phyloP scores from a whole-genome alignment of 2,329 filamentous ascomycete species.

The Hypomyces perniciosus region DNA sequence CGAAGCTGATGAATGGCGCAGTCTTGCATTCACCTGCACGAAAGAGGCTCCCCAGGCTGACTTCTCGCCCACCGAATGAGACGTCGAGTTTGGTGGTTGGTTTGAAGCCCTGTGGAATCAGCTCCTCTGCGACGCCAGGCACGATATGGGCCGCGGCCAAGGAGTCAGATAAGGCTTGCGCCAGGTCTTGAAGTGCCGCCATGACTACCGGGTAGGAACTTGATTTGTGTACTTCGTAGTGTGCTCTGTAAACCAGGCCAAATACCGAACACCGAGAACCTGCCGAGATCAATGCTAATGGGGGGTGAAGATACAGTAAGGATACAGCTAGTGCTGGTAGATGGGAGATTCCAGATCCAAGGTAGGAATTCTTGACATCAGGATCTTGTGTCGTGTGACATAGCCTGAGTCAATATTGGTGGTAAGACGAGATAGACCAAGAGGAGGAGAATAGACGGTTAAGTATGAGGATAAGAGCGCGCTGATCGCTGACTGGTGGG shows the following conservation, averaged over 20 bases:
- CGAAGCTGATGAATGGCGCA: conserved; percentile 31
- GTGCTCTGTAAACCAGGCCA: too few species aligned
- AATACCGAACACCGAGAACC: too few species aligned
- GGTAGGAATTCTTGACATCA: too few species aligned
- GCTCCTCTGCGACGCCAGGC: conserved; percentile 31
- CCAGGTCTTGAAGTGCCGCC: conserved; percentile 13
- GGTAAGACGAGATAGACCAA: neutral
- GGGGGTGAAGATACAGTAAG: too few species aligned
- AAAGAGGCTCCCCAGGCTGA: conserved; percentile 34
- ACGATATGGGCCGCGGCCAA: conserved; percentile 34
- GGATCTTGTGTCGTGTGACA: too few species aligned
- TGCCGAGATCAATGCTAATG: too few species aligned
- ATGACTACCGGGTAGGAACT: neutral
- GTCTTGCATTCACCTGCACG: conserved; percentile 32
- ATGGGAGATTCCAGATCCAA: too few species aligned
- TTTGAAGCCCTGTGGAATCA: conserved; percentile 38
- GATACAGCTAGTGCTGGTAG: too few species aligned
- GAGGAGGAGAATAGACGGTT: too few species aligned
- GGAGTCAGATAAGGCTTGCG: conserved; percentile 22
- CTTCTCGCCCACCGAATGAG: conserved; percentile 27
- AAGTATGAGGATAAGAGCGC: neutral
- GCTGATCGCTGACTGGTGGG: conserved; percentile 8
- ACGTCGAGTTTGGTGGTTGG: conserved; percentile 36
- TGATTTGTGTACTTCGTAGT: too few species aligned
- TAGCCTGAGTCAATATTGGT: neutral